Percentiles rank a stretch among this genome's conserved stretches.
These are phyloP conservation scores for Pichia sporocuriosa DNA, from an alignment of 805 yeast genomes.

Conservation along the genomic window DNA sequence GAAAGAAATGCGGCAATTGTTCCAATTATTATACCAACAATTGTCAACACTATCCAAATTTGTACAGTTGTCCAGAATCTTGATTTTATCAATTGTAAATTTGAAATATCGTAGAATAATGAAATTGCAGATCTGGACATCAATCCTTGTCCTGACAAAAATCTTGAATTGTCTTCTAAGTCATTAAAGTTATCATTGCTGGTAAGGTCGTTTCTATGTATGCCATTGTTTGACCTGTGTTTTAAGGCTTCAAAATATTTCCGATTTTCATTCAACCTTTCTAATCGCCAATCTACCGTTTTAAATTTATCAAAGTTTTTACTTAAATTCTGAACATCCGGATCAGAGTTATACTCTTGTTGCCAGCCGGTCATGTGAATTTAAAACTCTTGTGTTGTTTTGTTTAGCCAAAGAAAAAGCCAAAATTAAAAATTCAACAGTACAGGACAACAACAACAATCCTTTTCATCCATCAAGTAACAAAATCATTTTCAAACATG, in stretches of 20 bases:
- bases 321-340: slow-evolving; percentile 19
- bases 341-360: slow-evolving; percentile 7
- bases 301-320: slow-evolving; percentile 52
- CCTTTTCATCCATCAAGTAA: too few species aligned
- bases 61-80: slow-evolving; percentile 32
- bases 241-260: slow-evolving; percentile 21
- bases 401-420: neutral
- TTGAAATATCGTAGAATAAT: slow-evolving; percentile 11
- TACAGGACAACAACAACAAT: too few species aligned
- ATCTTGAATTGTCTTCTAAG: too few species aligned
- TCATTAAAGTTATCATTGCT: too few species aligned
- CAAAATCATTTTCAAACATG: too few species aligned
- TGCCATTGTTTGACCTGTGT: slow-evolving; percentile 2
- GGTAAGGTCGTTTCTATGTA: too few species aligned
- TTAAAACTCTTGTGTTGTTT: neutral
- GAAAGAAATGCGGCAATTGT: slow-evolving; percentile 75
- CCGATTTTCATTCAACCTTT: slow-evolving; percentile 44
- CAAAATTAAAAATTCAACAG: neutral
- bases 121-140: slow-evolving; percentile 4
- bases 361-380: slow-evolving; percentile 8
- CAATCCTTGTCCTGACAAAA: too few species aligned
- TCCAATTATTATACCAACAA: slow-evolving; percentile 76
- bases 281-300: slow-evolving; percentile 69
- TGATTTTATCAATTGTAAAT: slow-evolving; percentile 8
- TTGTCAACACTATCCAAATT: slow-evolving; percentile 68